phyloP scores from a whole-genome alignment of 2,329 filamentous ascomycete species.

The Fonsecaea multimorphosa region DNA sequence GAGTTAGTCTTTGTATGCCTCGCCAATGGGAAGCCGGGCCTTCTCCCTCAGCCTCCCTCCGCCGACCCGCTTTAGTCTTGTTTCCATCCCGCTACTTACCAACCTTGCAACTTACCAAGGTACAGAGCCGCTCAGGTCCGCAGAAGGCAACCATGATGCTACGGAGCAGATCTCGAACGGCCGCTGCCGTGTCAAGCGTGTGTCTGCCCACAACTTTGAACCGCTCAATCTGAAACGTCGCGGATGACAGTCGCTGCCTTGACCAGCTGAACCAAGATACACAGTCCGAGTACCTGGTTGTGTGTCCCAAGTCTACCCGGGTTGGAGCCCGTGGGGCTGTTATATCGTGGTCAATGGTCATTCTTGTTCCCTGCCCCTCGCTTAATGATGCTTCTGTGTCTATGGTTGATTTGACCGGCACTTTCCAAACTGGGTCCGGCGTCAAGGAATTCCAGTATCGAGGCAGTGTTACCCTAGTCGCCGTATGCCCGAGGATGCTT shows the following conservation, averaged over 20 bases:
- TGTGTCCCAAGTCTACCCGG: neutral
- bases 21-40: neutral
- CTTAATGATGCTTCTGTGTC: constrained; percentile 8
- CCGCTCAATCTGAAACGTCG: constrained; percentile 8
- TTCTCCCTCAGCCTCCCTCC: constrained; percentile 10
- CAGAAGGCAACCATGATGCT: constrained; percentile 18
- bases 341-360: neutral
- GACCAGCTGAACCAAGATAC: neutral
- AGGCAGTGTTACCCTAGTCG: constrained; percentile 17
- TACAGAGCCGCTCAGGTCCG: constrained; percentile 14
- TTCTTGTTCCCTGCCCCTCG: neutral
- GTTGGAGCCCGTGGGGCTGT: neutral
- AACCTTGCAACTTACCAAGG: constrained; percentile 2
- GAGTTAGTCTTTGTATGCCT: neutral
- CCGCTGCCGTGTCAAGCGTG: no score
- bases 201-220: neutral
- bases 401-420: constrained; percentile 1
- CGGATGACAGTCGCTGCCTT: neutral
- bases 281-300: neutral
- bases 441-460: constrained; percentile 11
- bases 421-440: neutral
- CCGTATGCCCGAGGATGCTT: constrained; percentile 10
- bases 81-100: neutral
- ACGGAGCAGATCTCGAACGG: constrained; percentile 1
- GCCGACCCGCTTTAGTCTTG: neutral